Evolutionary conservation across 192 early-diverging fungal genomes (phyloP), one percentile per base, ranked within the genome.

Genomic region (Backusella morwellensis): DNA sequence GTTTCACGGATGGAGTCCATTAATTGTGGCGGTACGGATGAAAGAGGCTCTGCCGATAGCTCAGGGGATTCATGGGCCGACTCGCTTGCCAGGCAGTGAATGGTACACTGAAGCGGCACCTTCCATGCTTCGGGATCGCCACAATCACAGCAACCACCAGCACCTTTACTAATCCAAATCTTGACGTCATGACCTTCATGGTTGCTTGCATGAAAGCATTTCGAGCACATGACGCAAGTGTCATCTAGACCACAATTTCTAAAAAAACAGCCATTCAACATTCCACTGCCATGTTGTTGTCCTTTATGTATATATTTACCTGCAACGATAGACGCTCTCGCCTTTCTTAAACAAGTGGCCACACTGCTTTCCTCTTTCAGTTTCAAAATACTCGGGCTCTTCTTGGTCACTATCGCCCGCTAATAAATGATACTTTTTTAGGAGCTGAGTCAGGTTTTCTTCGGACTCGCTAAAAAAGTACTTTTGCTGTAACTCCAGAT

Each of bases 61-160:
- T 78, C 71, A 19, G 42, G 32, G 0, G 72, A 35, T 0, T 41
- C 34, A 26, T 35, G 26, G 6, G 7, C 23, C 6, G 50, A 40
- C 11, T 63, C n/a, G 7, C 35, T 63, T 1, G 59, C 19, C 23
- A 70, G 0, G 66, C 90, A 91, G 78, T 99, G 98, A 81, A 95
- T 96, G 69, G 86, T 87, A 81, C 98, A 99, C 38, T 88, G 80
- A 15, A 96, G 82, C n/a, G 92, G 92, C 15, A 94, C 86, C 75
- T 91, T 93, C 97, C 97, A 98, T 40, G 97, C 98, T 84, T 98
- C 97, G 3, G 91, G 87, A 80, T 99, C 98, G 36, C 97, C 97
- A 81, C 98, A 99, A 83, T 99, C 98, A 83, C 98, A 99, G 84
- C 96, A 99, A 1, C 98, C 98, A 35, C 96, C 96, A 8, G 86